Evolutionary conservation across 306 rosid genomes (phyloP).

Genomic region (Phaseolus lunatus): DNA sequence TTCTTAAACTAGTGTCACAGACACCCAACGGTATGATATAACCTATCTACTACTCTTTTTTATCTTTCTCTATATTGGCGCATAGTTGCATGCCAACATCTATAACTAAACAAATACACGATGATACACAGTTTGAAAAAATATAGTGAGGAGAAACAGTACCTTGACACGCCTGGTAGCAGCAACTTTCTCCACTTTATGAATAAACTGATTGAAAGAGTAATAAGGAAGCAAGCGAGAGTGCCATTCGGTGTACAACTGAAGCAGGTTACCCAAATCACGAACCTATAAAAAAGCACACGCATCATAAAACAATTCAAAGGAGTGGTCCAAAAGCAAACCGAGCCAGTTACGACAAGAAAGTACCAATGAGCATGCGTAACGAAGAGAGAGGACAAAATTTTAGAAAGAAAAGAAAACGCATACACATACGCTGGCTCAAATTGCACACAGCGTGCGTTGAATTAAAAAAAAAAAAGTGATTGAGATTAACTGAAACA

Average conservation of each 20-base stretch:
- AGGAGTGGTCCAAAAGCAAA: neutral
- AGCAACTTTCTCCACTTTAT: constrained; percentile 86
- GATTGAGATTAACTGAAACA: neutral
- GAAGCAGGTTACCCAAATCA: constrained; percentile 82
- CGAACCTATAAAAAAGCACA: constrained; percentile 54
- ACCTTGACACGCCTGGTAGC: constrained; percentile 87
- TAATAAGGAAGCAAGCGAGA: constrained; percentile 83
- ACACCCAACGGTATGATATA: neutral
- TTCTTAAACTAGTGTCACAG: neutral
- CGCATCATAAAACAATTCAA: constrained; percentile 9
- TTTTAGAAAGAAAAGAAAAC: no score
- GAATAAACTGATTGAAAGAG: constrained; percentile 76
- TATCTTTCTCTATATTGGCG: neutral
- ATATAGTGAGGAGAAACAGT: constrained; percentile 13
- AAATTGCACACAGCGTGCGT: no score
- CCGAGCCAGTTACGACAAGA: neutral
- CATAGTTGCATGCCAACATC: neutral
- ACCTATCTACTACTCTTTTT: no score
- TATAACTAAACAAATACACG: neutral
- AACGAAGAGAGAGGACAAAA: neutral
- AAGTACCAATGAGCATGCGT: neutral
- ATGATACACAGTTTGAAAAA: neutral
- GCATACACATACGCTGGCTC: neutral
- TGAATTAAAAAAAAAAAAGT: neutral
- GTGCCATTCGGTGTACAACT: constrained; percentile 85